Base-by-base conservation (phyloP, 257 asterid genomes). In the Solanum boliviense region DNA sequence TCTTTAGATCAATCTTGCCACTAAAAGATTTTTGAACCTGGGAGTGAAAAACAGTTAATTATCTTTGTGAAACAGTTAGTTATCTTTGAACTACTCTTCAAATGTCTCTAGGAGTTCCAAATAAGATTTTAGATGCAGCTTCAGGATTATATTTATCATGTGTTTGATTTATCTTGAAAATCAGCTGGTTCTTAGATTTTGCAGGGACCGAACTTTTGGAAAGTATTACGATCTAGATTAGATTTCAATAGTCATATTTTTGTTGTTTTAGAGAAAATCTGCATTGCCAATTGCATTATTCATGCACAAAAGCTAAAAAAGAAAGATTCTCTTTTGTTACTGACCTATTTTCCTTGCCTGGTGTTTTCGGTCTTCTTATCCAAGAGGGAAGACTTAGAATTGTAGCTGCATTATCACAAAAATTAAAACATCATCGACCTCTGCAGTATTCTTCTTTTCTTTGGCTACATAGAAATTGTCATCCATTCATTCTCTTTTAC, bases 351-450 rank as follows among this genome's bases (percentile, higher is more conserved):
- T 15, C 70, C 52, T 27, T 58, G 48, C 58, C 46, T 31, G 74
- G 44, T 32, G 86, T 31, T 84, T 84, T 84, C n/a, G 86, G 73
- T 84, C 73, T 84, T 84, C 86, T 84, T 84, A 44, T 83, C 86
- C 38, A 20, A 34, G 71, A 52, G 15, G 74, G 67, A 81, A 25
- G 67, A n/a, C 68, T 27, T 81, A 27, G 27, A 62, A 13, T 21
- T 44, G 67, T 81, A 81, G 85, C 68, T 44, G 38, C n/a, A 44
- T 81, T 46, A 46, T 81, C 36, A 16, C 11, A 79, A 16, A 29
- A 27, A 27, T 46, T 15, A 15, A 1, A 44, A 81, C 39, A 81
- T 44, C 5, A 9, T 46, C 9, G 1, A 23, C 68, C 39, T 81
- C 36, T 44, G 39, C 68, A 29, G 18, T 46, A 81, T 35, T 44